Evolutionary conservation across 2,329 filamentous ascomycete species (phyloP), one percentile per base, ranked within the genome.

Genomic region (Aspergillus niger): DNA sequence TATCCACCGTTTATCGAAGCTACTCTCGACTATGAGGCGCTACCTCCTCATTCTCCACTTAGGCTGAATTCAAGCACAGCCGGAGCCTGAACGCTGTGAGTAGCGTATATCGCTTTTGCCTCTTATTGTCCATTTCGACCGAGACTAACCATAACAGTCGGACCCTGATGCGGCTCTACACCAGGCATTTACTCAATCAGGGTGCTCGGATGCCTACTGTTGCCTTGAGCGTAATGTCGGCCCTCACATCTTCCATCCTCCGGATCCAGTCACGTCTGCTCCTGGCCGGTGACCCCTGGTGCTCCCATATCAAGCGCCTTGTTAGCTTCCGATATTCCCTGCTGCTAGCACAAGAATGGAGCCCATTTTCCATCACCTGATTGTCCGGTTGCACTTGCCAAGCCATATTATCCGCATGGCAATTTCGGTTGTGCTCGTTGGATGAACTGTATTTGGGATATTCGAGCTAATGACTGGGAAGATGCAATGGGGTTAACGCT

Each of bases 311-410:
- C 49, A 61, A 58, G 55, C 43, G 54, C 26, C 49, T 41, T 28
- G 22, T 39, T 55, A 53, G 57, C 41, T 30, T 54, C 48, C 73
- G 4, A 60, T 59, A 22, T 73, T 74, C 48, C 73, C 72, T 5
- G 73, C 26, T 61, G 60, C 41, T 41, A 36, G 38, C 55, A 48
- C 55, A 41, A 26, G 8, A 51, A 36, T 24, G 51, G 44, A 20
- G 8, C 17, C 7, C 24, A n/a, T 32, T 30, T 6, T 30, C 20
- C 24, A 43, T 30, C 30, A n/a, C 39, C 47, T 28, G 53, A 22
- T 36, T 39, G 13, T 55, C 39, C 24, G 43, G 58, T 52, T 58
- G 59, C 48, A 59, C 52, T 51, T 26, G 39, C 49, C 32, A 57
- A 56, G 59, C 53, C 52, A 55, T 55, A 15, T 26, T 8, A 17